Evolutionary conservation across 2,329 filamentous ascomycete genomes (phyloP).

Genomic region (Nemania sp.): DNA sequence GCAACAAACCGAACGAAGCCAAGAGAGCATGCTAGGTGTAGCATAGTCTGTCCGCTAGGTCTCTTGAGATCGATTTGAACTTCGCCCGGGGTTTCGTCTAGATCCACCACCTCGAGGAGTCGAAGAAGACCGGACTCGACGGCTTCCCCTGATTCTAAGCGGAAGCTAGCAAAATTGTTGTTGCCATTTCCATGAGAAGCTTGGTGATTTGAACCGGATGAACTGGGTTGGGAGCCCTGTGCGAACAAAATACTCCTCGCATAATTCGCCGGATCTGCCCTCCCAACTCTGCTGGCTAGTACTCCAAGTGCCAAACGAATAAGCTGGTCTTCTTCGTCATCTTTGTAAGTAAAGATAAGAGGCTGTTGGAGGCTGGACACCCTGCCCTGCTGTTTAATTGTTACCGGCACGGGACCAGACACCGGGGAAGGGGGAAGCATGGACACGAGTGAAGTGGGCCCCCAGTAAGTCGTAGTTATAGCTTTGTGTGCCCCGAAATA

Average conservation of each 20-base stretch:
- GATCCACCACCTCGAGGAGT: constrained; percentile 76
- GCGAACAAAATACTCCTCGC: constrained; percentile 63
- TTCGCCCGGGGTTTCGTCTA: constrained; percentile 71
- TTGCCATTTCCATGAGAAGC: constrained; percentile 43
- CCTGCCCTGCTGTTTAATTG: constrained; percentile 57
- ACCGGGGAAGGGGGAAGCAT: constrained; percentile 71
- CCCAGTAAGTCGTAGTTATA: constrained; percentile 78
- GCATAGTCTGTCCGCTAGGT: constrained; percentile 75
- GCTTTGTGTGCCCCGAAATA: constrained; percentile 73
- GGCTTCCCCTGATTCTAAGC: constrained; percentile 46
- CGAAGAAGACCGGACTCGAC: constrained; percentile 70
- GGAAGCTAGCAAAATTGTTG: constrained; percentile 42
- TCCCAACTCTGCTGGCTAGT: constrained; percentile 64
- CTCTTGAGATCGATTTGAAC: constrained; percentile 68
- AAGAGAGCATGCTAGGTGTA: constrained; percentile 76
- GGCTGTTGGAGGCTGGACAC: constrained; percentile 43
- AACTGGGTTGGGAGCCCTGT: constrained; percentile 43
- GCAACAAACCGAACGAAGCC: constrained; percentile 77
- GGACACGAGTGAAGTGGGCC: constrained; percentile 77
- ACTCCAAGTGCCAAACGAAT: constrained; percentile 69
- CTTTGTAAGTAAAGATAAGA: constrained; percentile 72
- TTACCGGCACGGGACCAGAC: constrained; percentile 71
- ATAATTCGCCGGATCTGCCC: constrained; percentile 63
- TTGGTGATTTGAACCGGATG: constrained; percentile 50
- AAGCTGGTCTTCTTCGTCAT: constrained; percentile 69